phyloP scores from a whole-genome alignment of 2,329 filamentous ascomycete genomes.

The Amesomyces nigricolor region DNA sequence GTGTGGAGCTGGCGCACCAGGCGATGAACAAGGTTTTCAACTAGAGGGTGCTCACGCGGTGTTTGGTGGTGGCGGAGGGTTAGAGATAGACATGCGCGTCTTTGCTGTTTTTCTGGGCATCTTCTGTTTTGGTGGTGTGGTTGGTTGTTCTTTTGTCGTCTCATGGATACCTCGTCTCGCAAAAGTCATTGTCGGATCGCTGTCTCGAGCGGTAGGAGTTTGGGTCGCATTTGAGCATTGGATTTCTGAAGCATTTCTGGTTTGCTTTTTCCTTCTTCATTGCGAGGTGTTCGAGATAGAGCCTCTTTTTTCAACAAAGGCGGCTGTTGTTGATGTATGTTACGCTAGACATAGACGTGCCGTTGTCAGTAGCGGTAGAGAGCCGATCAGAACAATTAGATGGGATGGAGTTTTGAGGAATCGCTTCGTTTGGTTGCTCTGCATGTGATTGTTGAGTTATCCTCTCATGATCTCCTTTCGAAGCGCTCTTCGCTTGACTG shows the following conservation, averaged over 20 bases:
- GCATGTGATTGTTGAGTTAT: no score
- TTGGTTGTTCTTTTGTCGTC: neutral
- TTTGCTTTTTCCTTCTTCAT: neutral
- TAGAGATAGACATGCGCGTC: neutral
- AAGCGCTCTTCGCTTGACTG: no score
- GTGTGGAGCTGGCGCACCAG: constrained; percentile 77
- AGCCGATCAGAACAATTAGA: neutral
- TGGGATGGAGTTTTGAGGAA: neutral
- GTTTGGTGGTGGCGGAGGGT: neutral
- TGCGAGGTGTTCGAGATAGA: neutral
- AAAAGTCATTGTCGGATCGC: neutral
- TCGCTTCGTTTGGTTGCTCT: no score
- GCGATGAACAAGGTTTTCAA: constrained; percentile 70
- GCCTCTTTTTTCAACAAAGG: neutral
- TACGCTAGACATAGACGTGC: neutral
- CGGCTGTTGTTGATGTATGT: neutral
- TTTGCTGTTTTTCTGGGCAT: neutral
- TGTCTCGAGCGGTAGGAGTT: constrained; percentile 12
- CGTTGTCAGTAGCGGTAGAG: neutral
- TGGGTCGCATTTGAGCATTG: neutral
- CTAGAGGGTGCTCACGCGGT: constrained; percentile 11
- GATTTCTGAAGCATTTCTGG: neutral
- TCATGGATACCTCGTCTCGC: constrained; percentile 9
- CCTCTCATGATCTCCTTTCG: no score
- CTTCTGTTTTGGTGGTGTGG: neutral